Base-by-base conservation (phyloP, 805 yeast species). In the Candida morakotiae region DNA sequence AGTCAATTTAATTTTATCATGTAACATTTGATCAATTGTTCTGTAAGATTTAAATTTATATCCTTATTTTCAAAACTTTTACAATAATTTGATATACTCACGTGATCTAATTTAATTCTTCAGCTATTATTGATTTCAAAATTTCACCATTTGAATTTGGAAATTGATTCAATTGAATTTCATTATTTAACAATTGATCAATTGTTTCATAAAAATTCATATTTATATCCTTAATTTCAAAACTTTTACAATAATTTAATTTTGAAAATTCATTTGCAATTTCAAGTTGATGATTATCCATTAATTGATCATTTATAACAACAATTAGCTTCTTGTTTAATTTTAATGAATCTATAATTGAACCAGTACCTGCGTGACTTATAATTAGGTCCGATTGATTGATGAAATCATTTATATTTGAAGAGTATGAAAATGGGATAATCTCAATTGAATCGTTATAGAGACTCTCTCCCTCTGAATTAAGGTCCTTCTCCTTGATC, bases 291-390 rank as follows among this genome's bases (percentile, higher is more conserved):
- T 89, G 97, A 53, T 88, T 86, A 54, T 86, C 86, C 86, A 87
- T 84, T n/a, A 93, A 69, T 4, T 56, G 47, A 9, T 73, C 71
- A 55, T 91, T 91, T 7, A 80, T 75, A 20, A 87, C 82, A 5
- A 84, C 88, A 1, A 89, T 62, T 39, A 87, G 60, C 17, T 73
- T 76, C 51, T 77, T 81, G 1, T 59, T 37, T 20, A 52, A 51
- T 16, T 93, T 67, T 25, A 87, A 58, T 0, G 85, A 71, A 51
- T 91, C 98, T 19, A 93, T 57, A 6, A 91, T 84, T 0, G 96
- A 86, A 2, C 98, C 98, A 0, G 98, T 87, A 1, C 83, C 83
- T 0, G 95, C 97, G 55, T 93, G 98, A 0, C 96, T 80, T 9
- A 93, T 71, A 9, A 91, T 85, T 29, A 87, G 47, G 35, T 78